Evolutionary conservation across 495 filamentous ascomycete genomes (phyloP), one percentile per base, ranked within the genome.

Genomic region (Neurospora sp.): DNA sequence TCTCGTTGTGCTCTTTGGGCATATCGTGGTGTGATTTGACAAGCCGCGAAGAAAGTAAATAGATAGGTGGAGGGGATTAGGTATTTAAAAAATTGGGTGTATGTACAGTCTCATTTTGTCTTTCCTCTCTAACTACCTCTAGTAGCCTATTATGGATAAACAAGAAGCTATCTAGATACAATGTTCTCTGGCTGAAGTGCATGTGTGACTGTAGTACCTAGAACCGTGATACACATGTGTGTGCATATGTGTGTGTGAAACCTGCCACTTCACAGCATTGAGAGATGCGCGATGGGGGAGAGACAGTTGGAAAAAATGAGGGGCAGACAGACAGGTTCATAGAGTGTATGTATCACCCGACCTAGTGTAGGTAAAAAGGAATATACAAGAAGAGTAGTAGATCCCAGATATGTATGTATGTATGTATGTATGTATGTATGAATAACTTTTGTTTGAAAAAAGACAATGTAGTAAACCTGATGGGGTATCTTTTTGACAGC

Each of bases 401-500:
- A 61, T 35, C 27, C 53, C 53, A 31, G 53, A 61, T n/a, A 44
- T 35, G 31, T 61, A 61, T 61, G 27, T 61, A 18, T 61, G 53
- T 18, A 42, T 31, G 31, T 61, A 61, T 61, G 27, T 22, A 22
- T 20, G 8, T 61, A 18, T 61, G 53, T 61, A 35, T 61, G 27
- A 61, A 61, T 31, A 61, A 35, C 53, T 61, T 31, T 61, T 61
- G 14, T 27, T 61, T 31, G 12, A 16, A 35, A 61, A 35, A 61
- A 61, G 22, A 18, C 5, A 16, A 61, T 14, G 27, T 61, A 5
- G 53, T 61, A 61, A 61, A 61, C 14, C 73, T 47, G 71, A 75
- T 76, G 73, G 75, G 75, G 75, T 76, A 76, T 76, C 75, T 75
- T 74, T 70, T 72, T 70, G 69, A 72, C 59, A 76, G 69, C 59